Evolutionary conservation across 179 eudicot species (phyloP).

Genomic region (Amaranthus tricolor): DNA sequence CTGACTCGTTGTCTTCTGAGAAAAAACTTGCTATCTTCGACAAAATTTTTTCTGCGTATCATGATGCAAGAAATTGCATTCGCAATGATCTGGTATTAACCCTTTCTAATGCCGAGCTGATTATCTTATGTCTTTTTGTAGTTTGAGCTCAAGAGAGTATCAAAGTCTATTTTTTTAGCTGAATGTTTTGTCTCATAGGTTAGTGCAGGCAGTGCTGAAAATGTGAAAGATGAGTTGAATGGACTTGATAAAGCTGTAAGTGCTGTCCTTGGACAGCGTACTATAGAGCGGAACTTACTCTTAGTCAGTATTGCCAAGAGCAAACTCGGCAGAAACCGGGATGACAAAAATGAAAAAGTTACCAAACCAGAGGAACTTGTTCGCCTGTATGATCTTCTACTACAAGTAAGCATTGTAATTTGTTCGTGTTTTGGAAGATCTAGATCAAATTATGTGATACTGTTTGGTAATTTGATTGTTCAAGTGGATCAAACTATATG

Average conservation of each 20-base stretch:
- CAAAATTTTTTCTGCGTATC: conserved; percentile 81
- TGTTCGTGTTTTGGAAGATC: conserved; percentile 13
- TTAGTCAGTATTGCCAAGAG: conserved; percentile 82
- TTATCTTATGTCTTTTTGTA: conserved; percentile 2
- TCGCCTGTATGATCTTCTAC: conserved; percentile 75
- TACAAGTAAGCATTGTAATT: conserved; percentile 53
- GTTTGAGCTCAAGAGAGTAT: neutral
- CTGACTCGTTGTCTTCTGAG: conserved; percentile 70
- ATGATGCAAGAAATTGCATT: conserved; percentile 82
- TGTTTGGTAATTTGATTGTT: conserved; percentile 3
- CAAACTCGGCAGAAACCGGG: conserved; percentile 67
- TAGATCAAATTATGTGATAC: neutral
- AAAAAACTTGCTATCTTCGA: conserved; percentile 75
- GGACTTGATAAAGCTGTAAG: conserved; percentile 97
- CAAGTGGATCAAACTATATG: neutral
- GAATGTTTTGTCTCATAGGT: conserved; percentile 46
- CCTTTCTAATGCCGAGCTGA: neutral
- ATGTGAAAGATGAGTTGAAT: conserved; percentile 77
- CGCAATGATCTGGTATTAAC: conserved; percentile 77
- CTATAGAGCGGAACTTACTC: conserved; percentile 86
- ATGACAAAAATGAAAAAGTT: conserved; percentile 73
- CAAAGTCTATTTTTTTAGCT: neutral
- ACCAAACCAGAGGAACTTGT: conserved; percentile 98
- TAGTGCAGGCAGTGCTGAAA: conserved; percentile 82
- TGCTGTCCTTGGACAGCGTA: conserved; percentile 80